These are phyloP conservation scores for Blepharisma stoltei DNA, from an alignment of 73 alveolate species.

Conservation along the genomic window DNA sequence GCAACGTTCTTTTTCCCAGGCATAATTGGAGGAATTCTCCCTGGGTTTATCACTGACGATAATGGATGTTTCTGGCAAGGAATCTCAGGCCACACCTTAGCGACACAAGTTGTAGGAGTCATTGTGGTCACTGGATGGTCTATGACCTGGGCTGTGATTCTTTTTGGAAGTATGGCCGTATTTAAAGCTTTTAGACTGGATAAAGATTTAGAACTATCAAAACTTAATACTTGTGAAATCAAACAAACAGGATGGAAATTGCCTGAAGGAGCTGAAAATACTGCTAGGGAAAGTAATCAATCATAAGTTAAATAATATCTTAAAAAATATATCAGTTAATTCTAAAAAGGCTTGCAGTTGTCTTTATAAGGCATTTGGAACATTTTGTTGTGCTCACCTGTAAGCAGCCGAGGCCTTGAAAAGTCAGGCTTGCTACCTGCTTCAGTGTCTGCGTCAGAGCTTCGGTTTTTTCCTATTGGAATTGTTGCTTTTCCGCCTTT, in stretches of 20 bases:
- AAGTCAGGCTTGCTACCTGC: no score
- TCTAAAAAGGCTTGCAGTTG: no score
- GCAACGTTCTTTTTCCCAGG: background rate
- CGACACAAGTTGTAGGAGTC: background rate
- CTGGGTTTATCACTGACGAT: slow-evolving; percentile 9
- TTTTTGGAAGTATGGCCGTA: background rate
- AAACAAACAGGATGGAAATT: no score
- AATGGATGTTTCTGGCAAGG: background rate
- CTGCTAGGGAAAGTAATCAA: no score
- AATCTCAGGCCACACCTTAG: background rate
- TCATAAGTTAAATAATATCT: no score
- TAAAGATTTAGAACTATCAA: background rate
- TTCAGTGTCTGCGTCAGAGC: no score
- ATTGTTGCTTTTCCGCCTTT: no score
- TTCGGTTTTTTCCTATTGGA: no score
- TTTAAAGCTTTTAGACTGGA: background rate
- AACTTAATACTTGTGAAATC: background rate
- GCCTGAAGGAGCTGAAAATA: background rate
- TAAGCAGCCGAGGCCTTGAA: no score
- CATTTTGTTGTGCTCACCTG: no score
- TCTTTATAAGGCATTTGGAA: no score
- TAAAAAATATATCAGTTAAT: no score
- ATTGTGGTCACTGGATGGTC: background rate
- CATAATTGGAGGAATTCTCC: background rate
- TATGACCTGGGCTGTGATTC: background rate